A percentile compares a stretch with the other conserved stretches of the same genome.
Evolutionary conservation across 139 green algal species (phyloP).

Genomic region (Edaphochlamys debaryana): DNA sequence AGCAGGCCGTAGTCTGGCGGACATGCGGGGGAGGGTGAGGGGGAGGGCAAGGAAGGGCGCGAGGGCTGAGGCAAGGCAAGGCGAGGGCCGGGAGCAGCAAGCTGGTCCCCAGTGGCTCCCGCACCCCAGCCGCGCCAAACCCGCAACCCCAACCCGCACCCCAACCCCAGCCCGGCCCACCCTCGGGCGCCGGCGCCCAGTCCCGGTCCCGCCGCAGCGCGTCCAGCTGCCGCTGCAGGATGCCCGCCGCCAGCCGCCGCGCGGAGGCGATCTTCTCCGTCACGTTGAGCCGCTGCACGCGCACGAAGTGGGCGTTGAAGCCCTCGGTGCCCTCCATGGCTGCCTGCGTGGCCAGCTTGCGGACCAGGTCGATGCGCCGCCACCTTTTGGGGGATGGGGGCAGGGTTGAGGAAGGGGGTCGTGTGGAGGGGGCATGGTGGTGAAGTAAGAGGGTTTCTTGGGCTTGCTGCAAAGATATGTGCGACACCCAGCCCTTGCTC

Average conservation of each 20-base stretch:
- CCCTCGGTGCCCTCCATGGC: conserved; percentile 39
- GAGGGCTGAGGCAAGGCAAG: too few species aligned
- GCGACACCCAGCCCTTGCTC: too few species aligned
- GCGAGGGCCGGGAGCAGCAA: too few species aligned
- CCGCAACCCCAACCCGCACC: too few species aligned
- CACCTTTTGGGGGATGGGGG: too few species aligned
- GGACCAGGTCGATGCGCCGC: conserved; percentile 41
- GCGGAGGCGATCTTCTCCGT: conserved; percentile 27
- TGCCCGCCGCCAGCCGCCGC: neutral
- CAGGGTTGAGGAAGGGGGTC: too few species aligned
- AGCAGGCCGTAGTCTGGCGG: conserved; percentile 28
- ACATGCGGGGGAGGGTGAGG: too few species aligned
- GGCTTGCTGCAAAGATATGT: too few species aligned
- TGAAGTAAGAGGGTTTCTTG: too few species aligned
- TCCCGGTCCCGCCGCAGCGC: conserved; percentile 21
- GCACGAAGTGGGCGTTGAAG: conserved; percentile 39
- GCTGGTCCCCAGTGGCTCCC: too few species aligned
- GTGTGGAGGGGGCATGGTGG: too few species aligned
- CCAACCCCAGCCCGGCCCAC: neutral
- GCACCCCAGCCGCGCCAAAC: too few species aligned
- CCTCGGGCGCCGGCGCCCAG: conserved; percentile 5
- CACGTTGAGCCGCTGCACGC: conserved; percentile 35
- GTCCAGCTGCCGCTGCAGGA: conserved; percentile 37
- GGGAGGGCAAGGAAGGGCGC: neutral
- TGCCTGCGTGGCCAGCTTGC: conserved; percentile 34